Evolutionary conservation across 2,329 filamentous ascomycete genomes (phyloP).

Genomic region (Diatrype stigma): DNA sequence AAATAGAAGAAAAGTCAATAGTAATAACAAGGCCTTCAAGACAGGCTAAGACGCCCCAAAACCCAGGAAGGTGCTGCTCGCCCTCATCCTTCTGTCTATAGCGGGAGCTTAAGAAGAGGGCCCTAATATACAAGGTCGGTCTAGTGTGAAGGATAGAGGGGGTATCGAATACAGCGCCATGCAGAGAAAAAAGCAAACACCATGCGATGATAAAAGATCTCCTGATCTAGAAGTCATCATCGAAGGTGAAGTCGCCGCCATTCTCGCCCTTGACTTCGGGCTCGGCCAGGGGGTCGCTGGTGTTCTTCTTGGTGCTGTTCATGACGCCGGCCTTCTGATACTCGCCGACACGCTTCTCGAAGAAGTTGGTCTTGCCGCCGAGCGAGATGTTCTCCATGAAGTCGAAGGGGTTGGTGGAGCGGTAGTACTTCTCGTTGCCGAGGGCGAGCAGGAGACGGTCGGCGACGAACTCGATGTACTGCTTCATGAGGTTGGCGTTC

Average conservation of each 20-base stretch:
- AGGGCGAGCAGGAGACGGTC: conserved; percentile 90
- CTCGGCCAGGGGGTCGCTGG: conserved; percentile 37
- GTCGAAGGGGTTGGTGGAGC: conserved; percentile 93
- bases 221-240: conserved; percentile 83
- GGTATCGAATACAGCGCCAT: conserved; percentile 20
- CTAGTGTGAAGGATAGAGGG: conserved; percentile 19
- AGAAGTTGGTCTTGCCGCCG: conserved; percentile 99
- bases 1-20: not conserved
- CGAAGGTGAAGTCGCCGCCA: conserved; percentile 82
- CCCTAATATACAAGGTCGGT: not conserved
- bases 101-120: not conserved
- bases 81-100: not conserved
- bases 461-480: conserved; percentile 99
- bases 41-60: not conserved
- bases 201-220: conserved; percentile 11
- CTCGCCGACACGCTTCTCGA: conserved; percentile 98
- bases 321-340: conserved; percentile 99
- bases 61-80: not conserved
- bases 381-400: conserved; percentile 99
- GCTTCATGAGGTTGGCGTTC: conserved; percentile 97
- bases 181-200: conserved; percentile 10
- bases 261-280: conserved; percentile 52
- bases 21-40: too few relatives aligned
- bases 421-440: conserved; percentile 92
- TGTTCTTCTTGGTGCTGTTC: conserved; percentile 76